phyloP scores from a whole-genome alignment of 495 filamentous ascomycete genomes.

The Trichoderma parareesei region DNA sequence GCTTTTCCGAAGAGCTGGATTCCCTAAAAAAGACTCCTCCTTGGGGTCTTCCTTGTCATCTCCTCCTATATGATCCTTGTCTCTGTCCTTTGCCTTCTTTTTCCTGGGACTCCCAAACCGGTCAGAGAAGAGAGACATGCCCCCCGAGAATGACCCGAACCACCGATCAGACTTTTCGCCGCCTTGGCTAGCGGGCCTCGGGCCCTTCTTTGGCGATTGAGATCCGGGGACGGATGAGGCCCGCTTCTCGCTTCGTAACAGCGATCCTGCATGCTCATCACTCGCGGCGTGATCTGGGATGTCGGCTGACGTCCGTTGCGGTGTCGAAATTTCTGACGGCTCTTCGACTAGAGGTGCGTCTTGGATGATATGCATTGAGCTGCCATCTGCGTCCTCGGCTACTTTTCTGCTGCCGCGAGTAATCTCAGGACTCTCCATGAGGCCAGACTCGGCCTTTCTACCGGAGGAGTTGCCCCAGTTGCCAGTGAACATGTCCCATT shows the following conservation, averaged over 20 bases:
- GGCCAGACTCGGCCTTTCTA: background rate
- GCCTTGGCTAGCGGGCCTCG: background rate
- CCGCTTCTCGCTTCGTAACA: background rate
- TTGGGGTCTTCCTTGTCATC: background rate
- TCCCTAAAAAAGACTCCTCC: constrained; percentile 7
- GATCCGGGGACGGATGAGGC: background rate
- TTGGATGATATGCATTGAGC: background rate
- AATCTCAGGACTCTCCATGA: background rate
- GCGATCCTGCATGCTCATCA: background rate
- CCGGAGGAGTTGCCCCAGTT: background rate
- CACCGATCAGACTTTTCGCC: background rate
- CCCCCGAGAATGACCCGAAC: background rate
- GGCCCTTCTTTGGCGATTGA: background rate
- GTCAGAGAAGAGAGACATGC: background rate
- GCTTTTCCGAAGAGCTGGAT: constrained; percentile 8
- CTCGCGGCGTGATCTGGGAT: background rate
- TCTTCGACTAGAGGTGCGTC: background rate
- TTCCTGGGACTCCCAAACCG: background rate
- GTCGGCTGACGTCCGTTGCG: background rate
- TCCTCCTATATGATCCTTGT: background rate
- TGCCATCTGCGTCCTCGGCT: background rate
- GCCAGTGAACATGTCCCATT: background rate
- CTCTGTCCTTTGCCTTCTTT: background rate
- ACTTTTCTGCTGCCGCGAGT: background rate
- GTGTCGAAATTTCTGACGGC: background rate